Percentiles rank a stretch among this genome's conserved stretches.
phyloP scores from a whole-genome alignment of 2,329 filamentous ascomycete genomes.

The Lecanicillium sp. region DNA sequence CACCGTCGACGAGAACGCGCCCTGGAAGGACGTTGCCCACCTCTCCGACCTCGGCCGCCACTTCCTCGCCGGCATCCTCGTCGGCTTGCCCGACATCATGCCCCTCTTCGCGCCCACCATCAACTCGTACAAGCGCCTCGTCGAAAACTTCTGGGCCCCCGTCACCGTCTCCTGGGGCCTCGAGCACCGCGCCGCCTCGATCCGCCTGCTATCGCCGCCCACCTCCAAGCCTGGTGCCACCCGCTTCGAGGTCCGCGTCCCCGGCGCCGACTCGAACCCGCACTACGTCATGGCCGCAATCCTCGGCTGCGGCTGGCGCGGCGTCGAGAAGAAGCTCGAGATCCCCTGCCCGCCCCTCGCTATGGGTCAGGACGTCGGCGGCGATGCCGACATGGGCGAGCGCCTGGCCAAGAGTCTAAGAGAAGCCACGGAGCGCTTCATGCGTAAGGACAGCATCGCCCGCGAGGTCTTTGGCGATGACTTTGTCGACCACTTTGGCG shows the following conservation, averaged over 20 bases:
- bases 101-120: conserved; percentile 88
- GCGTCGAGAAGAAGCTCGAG: conserved; percentile 84
- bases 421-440: conserved; percentile 77
- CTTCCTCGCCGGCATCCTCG: conserved; percentile 85
- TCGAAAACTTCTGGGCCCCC: conserved; percentile 98
- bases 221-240: conserved; percentile 80
- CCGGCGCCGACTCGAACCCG: conserved; percentile 90
- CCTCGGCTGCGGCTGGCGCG: conserved; percentile 81
- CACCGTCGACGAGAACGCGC: conserved; percentile 61
- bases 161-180: conserved; percentile 97
- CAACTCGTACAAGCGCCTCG: conserved; percentile 96
- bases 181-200: conserved; percentile 87
- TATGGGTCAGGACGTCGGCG: conserved; percentile 76
- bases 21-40: conserved; percentile 68
- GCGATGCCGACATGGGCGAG: conserved; percentile 62
- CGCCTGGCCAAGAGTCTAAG: conserved; percentile 78
- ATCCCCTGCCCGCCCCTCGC: conserved; percentile 78
- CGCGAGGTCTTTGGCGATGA: conserved; percentile 88
- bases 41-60: conserved; percentile 86
- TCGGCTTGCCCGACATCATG: conserved; percentile 92
- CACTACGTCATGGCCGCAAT: conserved; percentile 83
- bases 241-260: conserved; percentile 85
- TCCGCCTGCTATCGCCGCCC: conserved; percentile 84
- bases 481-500: conserved; percentile 93
- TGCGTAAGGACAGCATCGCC: conserved; percentile 74